A percentile compares a stretch with the other conserved stretches of the same genome.
Evolutionary conservation across 1,284 basidiomycete genomes (phyloP).

Genomic region (Hymenochaete sp.): DNA sequence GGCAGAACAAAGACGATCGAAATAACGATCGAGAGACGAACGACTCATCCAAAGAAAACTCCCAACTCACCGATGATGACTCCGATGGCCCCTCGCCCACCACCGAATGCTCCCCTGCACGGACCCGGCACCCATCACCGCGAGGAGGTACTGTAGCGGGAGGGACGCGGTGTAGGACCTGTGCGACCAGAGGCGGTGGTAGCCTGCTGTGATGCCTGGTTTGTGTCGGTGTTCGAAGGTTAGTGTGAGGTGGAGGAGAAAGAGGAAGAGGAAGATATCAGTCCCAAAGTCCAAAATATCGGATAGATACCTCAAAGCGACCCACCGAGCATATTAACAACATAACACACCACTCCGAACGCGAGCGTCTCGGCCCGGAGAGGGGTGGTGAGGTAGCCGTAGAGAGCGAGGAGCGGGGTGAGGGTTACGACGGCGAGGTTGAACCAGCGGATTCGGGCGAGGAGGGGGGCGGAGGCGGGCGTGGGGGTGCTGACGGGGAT

Average conservation of each 20-base stretch:
- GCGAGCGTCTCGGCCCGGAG: conserved; percentile 44
- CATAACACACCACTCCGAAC: conserved; percentile 61
- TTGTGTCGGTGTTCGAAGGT: conserved; percentile 13
- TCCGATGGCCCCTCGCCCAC: conserved; percentile 89
- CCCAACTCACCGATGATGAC: conserved; percentile 68
- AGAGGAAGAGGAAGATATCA: no score
- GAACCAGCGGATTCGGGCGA: conserved; percentile 46
- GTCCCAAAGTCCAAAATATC: no score
- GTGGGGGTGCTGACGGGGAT: no score
- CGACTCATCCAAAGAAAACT: no score
- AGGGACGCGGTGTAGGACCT: conserved; percentile 77
- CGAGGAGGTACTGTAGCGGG: conserved; percentile 67
- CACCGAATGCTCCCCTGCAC: conserved; percentile 86
- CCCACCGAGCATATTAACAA: conserved; percentile 65
- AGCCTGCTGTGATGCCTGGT: conserved; percentile 61
- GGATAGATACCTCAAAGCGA: no score
- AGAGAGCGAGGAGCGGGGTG: conserved; percentile 59
- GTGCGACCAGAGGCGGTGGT: conserved; percentile 90
- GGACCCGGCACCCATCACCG: conserved; percentile 74
- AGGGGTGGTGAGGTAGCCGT: conserved; percentile 49
- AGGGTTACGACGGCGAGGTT: conserved; percentile 58
- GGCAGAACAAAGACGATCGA: no score
- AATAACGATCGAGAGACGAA: no score
- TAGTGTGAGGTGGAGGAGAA: conserved; percentile 16
- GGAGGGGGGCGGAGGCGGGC: conserved; percentile 32